A percentile compares a stretch with the other conserved stretches of the same genome.
These are phyloP conservation scores for Arthrocladium fulminans DNA, from an alignment of 2,329 filamentous ascomycete species.

Conservation along the genomic window DNA sequence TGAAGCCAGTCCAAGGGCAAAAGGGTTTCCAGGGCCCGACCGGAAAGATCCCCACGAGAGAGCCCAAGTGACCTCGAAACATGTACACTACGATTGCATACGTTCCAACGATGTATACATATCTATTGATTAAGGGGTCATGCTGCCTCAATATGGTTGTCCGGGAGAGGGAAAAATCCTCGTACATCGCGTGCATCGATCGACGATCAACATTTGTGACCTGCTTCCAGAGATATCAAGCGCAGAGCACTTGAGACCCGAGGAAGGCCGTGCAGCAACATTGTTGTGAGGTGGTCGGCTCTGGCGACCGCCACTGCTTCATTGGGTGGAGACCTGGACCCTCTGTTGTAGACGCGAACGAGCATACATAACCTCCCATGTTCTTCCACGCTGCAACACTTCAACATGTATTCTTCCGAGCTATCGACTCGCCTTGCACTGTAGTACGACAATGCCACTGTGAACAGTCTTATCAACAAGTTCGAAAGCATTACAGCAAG, in stretches of 20 bases:
- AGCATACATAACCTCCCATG: neutral
- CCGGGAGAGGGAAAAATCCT: neutral
- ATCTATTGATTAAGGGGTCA: neutral
- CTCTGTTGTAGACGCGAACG: neutral
- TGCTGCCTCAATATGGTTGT: conserved; percentile 1
- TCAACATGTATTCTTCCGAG: neutral
- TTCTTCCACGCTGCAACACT: neutral
- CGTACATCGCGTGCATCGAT: neutral
- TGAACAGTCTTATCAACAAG: conserved; percentile 5
- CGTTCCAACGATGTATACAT: conserved; percentile 8
- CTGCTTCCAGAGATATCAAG: too few species aligned
- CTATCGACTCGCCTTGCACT: neutral
- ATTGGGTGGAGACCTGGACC: conserved; percentile 2
- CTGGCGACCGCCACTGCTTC: neutral
- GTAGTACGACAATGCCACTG: conserved; percentile 3
- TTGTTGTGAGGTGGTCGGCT: conserved; percentile 7
- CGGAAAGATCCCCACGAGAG: conserved; percentile 13
- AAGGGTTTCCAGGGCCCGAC: conserved; percentile 22
- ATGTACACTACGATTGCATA: conserved; percentile 5
- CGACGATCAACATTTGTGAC: too few species aligned
- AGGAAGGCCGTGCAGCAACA: conserved; percentile 3
- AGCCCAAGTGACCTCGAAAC: conserved; percentile 11
- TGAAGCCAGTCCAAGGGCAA: conserved; percentile 53
- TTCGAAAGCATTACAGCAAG: conserved; percentile 8
- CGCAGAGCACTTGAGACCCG: neutral